phyloP scores from a whole-genome alignment of 768 basidiomycete species.

The Xerocomellus chrysenteron region DNA sequence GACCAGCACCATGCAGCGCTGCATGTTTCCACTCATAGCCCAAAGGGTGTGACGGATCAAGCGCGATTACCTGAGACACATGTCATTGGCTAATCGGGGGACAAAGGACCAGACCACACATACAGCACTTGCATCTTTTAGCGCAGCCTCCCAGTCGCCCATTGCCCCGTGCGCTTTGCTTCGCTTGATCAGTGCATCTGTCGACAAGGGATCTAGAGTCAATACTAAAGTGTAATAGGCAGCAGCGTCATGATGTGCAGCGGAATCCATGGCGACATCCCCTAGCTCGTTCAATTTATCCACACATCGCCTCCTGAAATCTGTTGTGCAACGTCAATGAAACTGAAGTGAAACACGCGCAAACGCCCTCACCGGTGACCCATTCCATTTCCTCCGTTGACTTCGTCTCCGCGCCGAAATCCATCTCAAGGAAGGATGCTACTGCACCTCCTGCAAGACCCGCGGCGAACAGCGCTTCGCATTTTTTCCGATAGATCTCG shows the following conservation, averaged over 20 bases:
- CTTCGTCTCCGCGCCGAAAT: not conserved
- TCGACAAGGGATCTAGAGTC: conserved; percentile 1
- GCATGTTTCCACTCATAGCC: conserved; percentile 11
- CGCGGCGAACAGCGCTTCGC: conserved; percentile 5
- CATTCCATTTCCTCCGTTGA: conserved; percentile 1
- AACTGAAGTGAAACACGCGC: not conserved
- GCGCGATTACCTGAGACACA: conserved; percentile 8
- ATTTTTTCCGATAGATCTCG: conserved; percentile 4
- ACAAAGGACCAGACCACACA: not conserved
- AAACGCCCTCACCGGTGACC: not conserved
- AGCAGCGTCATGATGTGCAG: conserved; percentile 7
- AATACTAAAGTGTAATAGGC: conserved; percentile 9
- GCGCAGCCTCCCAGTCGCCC: not conserved
- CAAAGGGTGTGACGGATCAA: conserved; percentile 8
- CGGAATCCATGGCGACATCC: not conserved
- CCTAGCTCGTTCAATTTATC: conserved; percentile 9
- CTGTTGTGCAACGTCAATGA: not conserved
- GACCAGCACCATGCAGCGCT: conserved; percentile 13
- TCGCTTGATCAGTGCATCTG: conserved; percentile 6
- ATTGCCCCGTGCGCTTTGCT: conserved; percentile 1
- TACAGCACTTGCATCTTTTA: conserved; percentile 13
- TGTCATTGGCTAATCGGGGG: not conserved
- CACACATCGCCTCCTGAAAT: conserved; percentile 8
- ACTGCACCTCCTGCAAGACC: not conserved
- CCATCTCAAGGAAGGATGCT: conserved; percentile 2